Evolutionary conservation across 345 rosid genomes (phyloP).

Genomic region (Gossypium australe): DNA sequence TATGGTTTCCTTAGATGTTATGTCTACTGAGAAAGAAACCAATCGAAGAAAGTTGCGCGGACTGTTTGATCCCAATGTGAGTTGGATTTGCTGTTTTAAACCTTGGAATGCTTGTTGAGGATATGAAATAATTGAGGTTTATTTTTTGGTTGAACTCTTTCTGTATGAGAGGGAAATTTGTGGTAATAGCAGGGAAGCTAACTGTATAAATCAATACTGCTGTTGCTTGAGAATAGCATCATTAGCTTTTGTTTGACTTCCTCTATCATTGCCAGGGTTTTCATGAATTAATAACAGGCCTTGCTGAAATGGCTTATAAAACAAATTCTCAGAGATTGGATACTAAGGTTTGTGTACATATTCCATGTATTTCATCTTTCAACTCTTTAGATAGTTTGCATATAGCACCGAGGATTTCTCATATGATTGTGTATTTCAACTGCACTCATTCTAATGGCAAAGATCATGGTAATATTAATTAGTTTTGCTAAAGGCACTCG

Average conservation of each 20-base stretch:
- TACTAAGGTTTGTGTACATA: slow-evolving; percentile 39
- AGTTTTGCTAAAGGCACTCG: neutral
- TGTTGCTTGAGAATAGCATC: neutral
- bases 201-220: neutral
- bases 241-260: neutral
- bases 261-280: slow-evolving; percentile 46
- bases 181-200: neutral
- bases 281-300: slow-evolving; percentile 47
- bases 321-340: slow-evolving; percentile 28
- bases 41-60: neutral
- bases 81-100: neutral
- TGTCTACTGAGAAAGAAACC: neutral
- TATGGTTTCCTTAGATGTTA: neutral
- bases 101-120: neutral
- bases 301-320: slow-evolving; percentile 31
- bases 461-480: neutral
- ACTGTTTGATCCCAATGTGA: slow-evolving; percentile 4
- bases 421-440: neutral
- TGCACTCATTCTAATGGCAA: neutral
- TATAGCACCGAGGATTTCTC: neutral
- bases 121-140: neutral
- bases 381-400: neutral
- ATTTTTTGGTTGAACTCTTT: neutral
- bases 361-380: slow-evolving; percentile 3
- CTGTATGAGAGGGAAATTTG: neutral